Percentiles rank a stretch among this genome's conserved stretches.
These are phyloP conservation scores for Botrytis sinoallii DNA, from an alignment of 2,329 filamentous ascomycete species.

Conservation along the genomic window DNA sequence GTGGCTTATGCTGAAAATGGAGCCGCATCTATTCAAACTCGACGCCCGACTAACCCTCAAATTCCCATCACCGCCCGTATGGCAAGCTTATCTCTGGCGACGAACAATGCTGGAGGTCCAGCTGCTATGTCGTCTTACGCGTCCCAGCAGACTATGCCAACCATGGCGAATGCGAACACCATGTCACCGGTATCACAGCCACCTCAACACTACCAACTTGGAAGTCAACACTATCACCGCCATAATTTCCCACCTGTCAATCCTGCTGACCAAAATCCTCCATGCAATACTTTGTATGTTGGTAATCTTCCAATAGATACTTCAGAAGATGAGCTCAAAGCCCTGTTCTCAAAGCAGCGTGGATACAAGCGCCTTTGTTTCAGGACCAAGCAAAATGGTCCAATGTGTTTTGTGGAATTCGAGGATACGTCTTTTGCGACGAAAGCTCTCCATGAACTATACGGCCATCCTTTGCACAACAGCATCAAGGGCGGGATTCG, in stretches of 20 bases:
- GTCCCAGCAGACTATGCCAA: slow-evolving; percentile 26
- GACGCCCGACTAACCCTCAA: slow-evolving; percentile 69
- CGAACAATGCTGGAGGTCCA: slow-evolving; percentile 48
- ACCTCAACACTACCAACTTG: slow-evolving; percentile 53
- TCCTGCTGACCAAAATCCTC: slow-evolving; percentile 92
- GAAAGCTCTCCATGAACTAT: slow-evolving; percentile 84
- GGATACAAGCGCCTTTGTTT: slow-evolving; percentile 96
- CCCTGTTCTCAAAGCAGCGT: slow-evolving; percentile 86
- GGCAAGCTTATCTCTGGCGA: slow-evolving; percentile 68
- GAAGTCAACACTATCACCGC: slow-evolving; percentile 55
- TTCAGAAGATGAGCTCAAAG: slow-evolving; percentile 92
- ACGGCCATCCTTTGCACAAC: slow-evolving; percentile 83
- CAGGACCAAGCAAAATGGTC: slow-evolving; percentile 89
- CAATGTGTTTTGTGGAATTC: slow-evolving; percentile 99
- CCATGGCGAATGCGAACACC: slow-evolving; percentile 40
- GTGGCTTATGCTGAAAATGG: slow-evolving; percentile 73
- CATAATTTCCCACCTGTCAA: slow-evolving; percentile 82
- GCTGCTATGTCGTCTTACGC: slow-evolving; percentile 29
- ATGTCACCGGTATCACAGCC: slow-evolving; percentile 55
- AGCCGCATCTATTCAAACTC: slow-evolving; percentile 49
- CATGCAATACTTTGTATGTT: slow-evolving; percentile 96
- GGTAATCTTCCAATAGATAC: slow-evolving; percentile 94
- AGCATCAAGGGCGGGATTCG: slow-evolving; percentile 93
- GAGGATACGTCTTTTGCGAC: slow-evolving; percentile 91
- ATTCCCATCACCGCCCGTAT: slow-evolving; percentile 64